Conservation (phyloP, 108 stramenopile genomes). For the Chaetoceros muelleri region DNA sequence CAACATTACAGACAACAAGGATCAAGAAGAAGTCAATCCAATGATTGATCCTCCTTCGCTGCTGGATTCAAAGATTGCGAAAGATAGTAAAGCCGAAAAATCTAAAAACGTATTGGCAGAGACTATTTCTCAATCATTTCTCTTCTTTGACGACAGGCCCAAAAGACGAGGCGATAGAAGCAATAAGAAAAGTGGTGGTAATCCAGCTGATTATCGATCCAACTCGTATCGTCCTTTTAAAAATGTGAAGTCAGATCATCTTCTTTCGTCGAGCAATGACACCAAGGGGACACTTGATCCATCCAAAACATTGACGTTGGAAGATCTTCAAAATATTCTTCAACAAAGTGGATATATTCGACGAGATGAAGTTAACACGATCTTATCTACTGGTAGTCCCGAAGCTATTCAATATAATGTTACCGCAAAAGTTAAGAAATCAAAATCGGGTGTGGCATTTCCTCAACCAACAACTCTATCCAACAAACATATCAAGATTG, state of each 20-base stretch:
- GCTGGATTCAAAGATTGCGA: no score
- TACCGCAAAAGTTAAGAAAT: neutral
- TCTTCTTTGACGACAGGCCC: neutral
- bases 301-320: slow-evolving; percentile 19
- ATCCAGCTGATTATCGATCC: neutral
- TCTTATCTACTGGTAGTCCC: neutral
- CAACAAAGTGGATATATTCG: slow-evolving; percentile 8
- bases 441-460: slow-evolving; percentile 33
- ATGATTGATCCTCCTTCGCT: no score
- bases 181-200: neutral
- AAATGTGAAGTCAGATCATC: neutral
- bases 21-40: no score
- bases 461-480: slow-evolving; percentile 35
- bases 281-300: slow-evolving; percentile 1
- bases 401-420: neutral
- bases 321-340: slow-evolving; percentile 16
- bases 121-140: neutral
- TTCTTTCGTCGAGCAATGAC: no score
- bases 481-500: slow-evolving; percentile 17
- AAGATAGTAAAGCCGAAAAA: no score
- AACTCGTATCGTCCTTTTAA: neutral
- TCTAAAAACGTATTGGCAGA: neutral
- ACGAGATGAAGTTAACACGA: neutral
- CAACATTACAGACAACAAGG: no score
- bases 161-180: neutral